Evolutionary conservation across 2,329 filamentous ascomycete genomes (phyloP).

Genomic region (Microsporum canis): DNA sequence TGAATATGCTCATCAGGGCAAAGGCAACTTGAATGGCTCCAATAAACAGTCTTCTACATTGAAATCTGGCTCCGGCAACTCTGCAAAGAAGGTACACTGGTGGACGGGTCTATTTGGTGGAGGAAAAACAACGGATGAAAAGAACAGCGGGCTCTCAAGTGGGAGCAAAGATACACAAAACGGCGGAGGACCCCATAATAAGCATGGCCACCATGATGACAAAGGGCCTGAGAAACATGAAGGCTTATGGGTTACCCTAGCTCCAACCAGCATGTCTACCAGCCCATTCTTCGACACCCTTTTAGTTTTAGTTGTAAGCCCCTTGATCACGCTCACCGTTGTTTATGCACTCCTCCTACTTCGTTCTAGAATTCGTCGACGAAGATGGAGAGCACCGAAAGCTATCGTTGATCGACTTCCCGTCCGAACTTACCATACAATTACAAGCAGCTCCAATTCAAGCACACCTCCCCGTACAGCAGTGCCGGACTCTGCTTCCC

Average conservation of each 20-base stretch:
- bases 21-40: slow-evolving; percentile 8
- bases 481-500: slow-evolving; percentile 54
- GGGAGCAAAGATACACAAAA: slow-evolving; percentile 10
- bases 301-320: slow-evolving; percentile 90
- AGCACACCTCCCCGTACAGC: slow-evolving; percentile 47
- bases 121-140: slow-evolving; percentile 13
- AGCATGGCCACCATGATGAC: not conserved
- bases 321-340: slow-evolving; percentile 79
- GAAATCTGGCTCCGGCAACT: not conserved
- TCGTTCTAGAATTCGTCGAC: slow-evolving; percentile 73
- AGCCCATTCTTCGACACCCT: slow-evolving; percentile 94
- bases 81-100: slow-evolving; percentile 19
- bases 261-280: slow-evolving; percentile 73
- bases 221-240: slow-evolving; percentile 41
- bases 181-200: slow-evolving; percentile 4
- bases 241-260: slow-evolving; percentile 92
- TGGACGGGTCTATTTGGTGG: slow-evolving; percentile 27
- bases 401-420: slow-evolving; percentile 90
- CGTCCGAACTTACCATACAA: slow-evolving; percentile 87
- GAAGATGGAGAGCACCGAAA: slow-evolving; percentile 94
- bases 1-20: slow-evolving; percentile 45
- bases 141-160: not conserved
- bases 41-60: not conserved
- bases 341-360: slow-evolving; percentile 83
- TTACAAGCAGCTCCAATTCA: slow-evolving; percentile 50